Conservation (phyloP, 1,139 yeast genomes). For the Saccharomyces hybrid region DNA sequence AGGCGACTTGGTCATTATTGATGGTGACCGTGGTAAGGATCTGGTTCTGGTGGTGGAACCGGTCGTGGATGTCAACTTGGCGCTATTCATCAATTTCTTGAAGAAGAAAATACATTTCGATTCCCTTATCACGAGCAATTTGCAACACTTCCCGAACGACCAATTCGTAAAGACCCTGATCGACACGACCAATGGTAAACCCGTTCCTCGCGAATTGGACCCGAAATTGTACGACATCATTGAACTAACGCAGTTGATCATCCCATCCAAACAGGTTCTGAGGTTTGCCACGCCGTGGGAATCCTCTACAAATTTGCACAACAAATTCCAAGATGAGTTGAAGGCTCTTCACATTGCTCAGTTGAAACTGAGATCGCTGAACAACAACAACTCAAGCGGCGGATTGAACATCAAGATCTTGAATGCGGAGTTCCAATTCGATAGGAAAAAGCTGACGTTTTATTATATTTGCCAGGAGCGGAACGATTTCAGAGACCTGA, state of each 20-base stretch:
- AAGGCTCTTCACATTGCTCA: constrained; percentile 41
- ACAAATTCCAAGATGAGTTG: constrained; percentile 36
- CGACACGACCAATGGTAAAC: constrained; percentile 19
- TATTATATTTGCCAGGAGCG: constrained; percentile 67
- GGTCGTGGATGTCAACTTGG: constrained; percentile 64
- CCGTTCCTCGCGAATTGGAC: constrained; percentile 17
- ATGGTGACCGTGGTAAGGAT: constrained; percentile 95
- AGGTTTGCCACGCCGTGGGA: constrained; percentile 40
- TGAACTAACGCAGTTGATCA: constrained; percentile 31
- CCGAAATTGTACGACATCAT: constrained; percentile 31
- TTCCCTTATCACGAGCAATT: constrained; percentile 28
- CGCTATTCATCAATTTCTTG: constrained; percentile 69
- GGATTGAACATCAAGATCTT: constrained; percentile 39
- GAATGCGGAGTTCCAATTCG: constrained; percentile 92
- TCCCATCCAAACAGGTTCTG: constrained; percentile 61
- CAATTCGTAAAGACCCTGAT: constrained; percentile 25
- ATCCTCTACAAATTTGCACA: constrained; percentile 31
- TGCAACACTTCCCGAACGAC: constrained; percentile 26
- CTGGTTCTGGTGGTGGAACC: constrained; percentile 71
- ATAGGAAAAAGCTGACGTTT: constrained; percentile 85
- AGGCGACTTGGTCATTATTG: constrained; percentile 84
- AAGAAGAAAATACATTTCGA: constrained; percentile 48
- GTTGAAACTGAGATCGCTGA: constrained; percentile 30
- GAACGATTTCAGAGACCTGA: constrained; percentile 86
- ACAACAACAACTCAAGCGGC: constrained; percentile 6